phyloP scores from a whole-genome alignment of 1,139 yeast genomes.

The Geotrichum candidum region DNA sequence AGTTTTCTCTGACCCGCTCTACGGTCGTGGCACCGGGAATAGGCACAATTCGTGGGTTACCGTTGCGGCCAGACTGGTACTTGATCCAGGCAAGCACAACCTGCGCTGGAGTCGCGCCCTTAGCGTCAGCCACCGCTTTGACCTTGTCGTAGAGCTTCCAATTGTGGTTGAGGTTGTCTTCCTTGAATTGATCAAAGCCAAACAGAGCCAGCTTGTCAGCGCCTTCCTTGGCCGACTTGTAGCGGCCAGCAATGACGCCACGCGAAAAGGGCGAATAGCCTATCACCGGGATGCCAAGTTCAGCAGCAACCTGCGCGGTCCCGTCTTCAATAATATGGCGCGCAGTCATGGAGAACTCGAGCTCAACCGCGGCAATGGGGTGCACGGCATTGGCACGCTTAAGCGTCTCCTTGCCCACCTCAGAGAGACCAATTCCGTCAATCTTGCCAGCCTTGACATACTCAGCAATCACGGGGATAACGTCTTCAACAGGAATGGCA shows the following conservation, averaged over 20 bases:
- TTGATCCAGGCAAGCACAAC: slow-evolving; percentile 70
- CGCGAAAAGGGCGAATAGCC: slow-evolving; percentile 83
- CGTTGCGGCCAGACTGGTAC: slow-evolving; percentile 38
- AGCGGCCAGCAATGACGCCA: slow-evolving; percentile 69
- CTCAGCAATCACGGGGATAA: slow-evolving; percentile 28
- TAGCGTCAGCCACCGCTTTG: slow-evolving; percentile 40
- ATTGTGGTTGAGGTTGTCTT: slow-evolving; percentile 53
- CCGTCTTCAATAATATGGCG: slow-evolving; percentile 57
- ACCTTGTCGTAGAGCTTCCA: slow-evolving; percentile 45
- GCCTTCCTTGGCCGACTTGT: not conserved
- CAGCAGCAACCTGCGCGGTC: slow-evolving; percentile 48
- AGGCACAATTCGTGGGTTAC: slow-evolving; percentile 59
- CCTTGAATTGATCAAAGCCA: slow-evolving; percentile 52
- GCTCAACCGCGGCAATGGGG: slow-evolving; percentile 63
- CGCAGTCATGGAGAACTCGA: slow-evolving; percentile 67
- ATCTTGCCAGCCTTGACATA: slow-evolving; percentile 37
- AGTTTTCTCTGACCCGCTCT: slow-evolving; percentile 55
- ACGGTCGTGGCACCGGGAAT: slow-evolving; percentile 69
- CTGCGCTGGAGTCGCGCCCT: slow-evolving; percentile 53
- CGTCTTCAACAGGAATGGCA: slow-evolving; percentile 36
- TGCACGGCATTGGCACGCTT: slow-evolving; percentile 46
- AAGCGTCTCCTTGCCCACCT: slow-evolving; percentile 58
- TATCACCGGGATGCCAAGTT: slow-evolving; percentile 56
- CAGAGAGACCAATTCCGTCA: slow-evolving; percentile 63
- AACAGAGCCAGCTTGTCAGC: slow-evolving; percentile 13